Evolutionary conservation across 768 basidiomycete species (phyloP).

Genomic region (Suillus variegatus): DNA sequence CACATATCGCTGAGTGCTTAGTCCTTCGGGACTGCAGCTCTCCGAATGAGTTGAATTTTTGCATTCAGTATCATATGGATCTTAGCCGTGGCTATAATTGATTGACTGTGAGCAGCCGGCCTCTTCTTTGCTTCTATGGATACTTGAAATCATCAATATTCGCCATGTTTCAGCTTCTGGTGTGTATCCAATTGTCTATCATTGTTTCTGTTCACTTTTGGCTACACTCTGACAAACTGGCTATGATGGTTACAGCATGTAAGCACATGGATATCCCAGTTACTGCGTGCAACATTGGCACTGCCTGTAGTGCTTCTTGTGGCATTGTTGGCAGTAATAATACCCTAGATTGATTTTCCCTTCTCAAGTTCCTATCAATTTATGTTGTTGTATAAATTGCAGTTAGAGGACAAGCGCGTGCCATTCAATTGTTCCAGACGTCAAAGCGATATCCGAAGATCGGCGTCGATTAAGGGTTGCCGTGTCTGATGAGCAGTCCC

Average conservation of each 20-base stretch:
- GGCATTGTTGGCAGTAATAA: background rate
- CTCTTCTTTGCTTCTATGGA: background rate
- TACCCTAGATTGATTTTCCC: background rate
- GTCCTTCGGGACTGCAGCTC: background rate
- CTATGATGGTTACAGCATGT: background rate
- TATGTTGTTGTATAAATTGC: background rate
- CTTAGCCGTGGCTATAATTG: background rate
- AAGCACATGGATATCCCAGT: background rate
- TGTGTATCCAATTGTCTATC: background rate
- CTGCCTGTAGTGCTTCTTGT: background rate
- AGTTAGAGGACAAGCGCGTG: background rate
- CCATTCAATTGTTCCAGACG: background rate
- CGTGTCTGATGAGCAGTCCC: background rate
- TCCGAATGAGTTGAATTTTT: background rate
- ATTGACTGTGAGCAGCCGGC: background rate
- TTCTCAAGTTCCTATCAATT: background rate
- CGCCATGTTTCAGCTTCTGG: background rate
- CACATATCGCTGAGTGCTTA: background rate
- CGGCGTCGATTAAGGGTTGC: background rate
- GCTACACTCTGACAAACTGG: background rate
- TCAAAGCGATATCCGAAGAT: background rate
- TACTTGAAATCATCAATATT: background rate
- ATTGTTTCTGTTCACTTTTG: background rate
- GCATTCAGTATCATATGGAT: background rate
- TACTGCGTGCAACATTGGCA: background rate